Conservation (phyloP, 768 basidiomycete species). For the Lepiota brunneoincarnata region DNA sequence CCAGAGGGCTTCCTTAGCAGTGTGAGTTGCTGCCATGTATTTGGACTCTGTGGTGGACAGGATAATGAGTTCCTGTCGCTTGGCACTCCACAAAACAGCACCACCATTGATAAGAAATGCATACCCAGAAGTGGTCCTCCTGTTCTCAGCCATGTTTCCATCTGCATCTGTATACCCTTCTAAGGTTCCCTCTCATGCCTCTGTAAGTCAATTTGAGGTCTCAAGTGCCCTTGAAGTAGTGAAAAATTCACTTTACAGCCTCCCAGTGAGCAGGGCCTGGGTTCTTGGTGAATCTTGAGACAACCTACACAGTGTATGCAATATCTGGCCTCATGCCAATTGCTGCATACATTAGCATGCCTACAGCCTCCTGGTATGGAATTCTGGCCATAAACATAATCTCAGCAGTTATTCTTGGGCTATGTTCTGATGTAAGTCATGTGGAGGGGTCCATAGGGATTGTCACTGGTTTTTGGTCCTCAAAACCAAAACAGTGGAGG, state of each 20-base stretch:
- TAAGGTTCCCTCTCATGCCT: conserved; percentile 18
- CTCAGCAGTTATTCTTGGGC: conserved; percentile 2
- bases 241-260: conserved; percentile 34
- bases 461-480: conserved; percentile 21
- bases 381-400: conserved; percentile 18
- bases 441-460: conserved; percentile 21
- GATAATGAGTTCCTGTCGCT: too few species aligned
- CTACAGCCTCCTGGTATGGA: conserved; percentile 25
- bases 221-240: conserved; percentile 32
- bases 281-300: too few species aligned
- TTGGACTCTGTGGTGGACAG: too few species aligned
- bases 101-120: not conserved
- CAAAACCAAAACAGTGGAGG: conserved; percentile 21
- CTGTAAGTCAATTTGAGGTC: conserved; percentile 14
- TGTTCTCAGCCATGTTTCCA: conserved; percentile 18
- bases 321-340: too few species aligned
- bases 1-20: too few species aligned
- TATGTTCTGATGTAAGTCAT: too few species aligned
- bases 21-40: too few species aligned
- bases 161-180: conserved; percentile 18
- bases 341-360: too few species aligned
- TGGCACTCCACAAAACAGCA: conserved; percentile 7
- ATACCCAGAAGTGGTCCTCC: conserved; percentile 23
- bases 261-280: too few species aligned
- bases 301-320: too few species aligned